Evolutionary conservation across 2,329 filamentous ascomycete genomes (phyloP).

Genomic region (Leptographium wingfieldii): DNA sequence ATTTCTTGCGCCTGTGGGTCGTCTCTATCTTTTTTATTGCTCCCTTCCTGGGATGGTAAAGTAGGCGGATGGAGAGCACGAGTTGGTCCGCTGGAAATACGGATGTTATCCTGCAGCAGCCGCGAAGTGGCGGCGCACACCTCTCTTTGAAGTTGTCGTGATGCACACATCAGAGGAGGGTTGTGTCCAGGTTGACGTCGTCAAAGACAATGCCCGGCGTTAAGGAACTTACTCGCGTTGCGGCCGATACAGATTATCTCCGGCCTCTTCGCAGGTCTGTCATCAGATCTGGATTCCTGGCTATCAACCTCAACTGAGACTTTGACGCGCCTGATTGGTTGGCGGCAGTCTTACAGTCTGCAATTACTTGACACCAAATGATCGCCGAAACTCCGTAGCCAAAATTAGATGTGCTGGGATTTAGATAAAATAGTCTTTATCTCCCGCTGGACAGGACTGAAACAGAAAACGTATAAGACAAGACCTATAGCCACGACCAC

Average conservation of each 20-base stretch:
- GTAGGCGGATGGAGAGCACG: not conserved
- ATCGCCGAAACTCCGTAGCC: not conserved
- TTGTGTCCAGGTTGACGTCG: too few relatives aligned
- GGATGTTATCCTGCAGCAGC: too few relatives aligned
- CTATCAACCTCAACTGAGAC: conserved; percentile 11
- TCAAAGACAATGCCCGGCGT: too few relatives aligned
- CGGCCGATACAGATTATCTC: not conserved
- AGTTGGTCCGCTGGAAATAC: not conserved
- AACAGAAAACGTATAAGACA: not conserved
- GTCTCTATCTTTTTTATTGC: not conserved
- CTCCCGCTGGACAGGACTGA: not conserved
- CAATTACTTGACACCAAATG: not conserved
- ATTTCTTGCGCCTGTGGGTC: conserved; percentile 30
- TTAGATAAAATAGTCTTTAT: not conserved
- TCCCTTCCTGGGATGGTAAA: too few relatives aligned
- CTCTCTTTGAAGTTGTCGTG: too few relatives aligned
- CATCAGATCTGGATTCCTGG: not conserved
- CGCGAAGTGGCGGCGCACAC: too few relatives aligned
- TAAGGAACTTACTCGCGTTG: too few relatives aligned
- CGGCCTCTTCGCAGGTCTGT: not conserved
- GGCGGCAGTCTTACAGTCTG: not conserved
- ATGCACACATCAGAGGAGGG: too few relatives aligned
- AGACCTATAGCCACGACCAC: not conserved
- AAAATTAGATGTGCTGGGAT: not conserved
- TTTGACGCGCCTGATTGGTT: not conserved